These are phyloP conservation scores for Gnaphalium uliginosum DNA, from an alignment of 129 eudicot species.

Conservation along the genomic window DNA sequence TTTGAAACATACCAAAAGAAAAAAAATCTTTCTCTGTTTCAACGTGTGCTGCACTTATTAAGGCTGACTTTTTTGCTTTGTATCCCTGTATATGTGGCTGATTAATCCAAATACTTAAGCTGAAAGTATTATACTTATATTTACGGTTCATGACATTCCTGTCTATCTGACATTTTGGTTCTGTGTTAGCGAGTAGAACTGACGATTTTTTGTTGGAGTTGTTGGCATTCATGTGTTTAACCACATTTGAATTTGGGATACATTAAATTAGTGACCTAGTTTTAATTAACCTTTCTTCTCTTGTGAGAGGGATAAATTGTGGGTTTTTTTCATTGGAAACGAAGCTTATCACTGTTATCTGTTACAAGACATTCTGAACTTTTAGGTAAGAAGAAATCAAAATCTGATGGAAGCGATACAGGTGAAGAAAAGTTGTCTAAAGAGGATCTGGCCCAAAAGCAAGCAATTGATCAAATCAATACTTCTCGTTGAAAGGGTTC, in stretches of 20 bases:
- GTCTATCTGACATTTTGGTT: not conserved
- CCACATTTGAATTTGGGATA: too few species aligned
- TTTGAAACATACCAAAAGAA: too few species aligned
- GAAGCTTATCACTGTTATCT: not conserved
- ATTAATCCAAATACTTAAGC: not conserved
- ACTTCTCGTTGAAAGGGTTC: constrained; percentile 88
- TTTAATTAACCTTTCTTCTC: not conserved
- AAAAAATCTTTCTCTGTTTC: too few species aligned
- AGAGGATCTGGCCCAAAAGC: constrained; percentile 81
- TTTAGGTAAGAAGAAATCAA: constrained; percentile 72
- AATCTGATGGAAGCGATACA: constrained; percentile 68
- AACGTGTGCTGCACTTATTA: too few species aligned
- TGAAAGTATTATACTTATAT: not conserved
- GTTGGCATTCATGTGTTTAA: too few species aligned
- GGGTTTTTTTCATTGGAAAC: not conserved
- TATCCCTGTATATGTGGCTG: not conserved
- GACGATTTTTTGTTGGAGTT: not conserved
- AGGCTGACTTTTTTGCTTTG: not conserved
- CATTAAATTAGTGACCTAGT: too few species aligned
- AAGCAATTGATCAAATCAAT: constrained; percentile 85
- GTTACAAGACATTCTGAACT: not conserved
- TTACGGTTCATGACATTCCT: not conserved
- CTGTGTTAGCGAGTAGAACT: not conserved
- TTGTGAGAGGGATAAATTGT: not conserved
- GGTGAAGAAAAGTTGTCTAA: constrained; percentile 81